phyloP scores from a whole-genome alignment of 2,329 filamentous ascomycete genomes.

The Neocatenulostroma microsporum region DNA sequence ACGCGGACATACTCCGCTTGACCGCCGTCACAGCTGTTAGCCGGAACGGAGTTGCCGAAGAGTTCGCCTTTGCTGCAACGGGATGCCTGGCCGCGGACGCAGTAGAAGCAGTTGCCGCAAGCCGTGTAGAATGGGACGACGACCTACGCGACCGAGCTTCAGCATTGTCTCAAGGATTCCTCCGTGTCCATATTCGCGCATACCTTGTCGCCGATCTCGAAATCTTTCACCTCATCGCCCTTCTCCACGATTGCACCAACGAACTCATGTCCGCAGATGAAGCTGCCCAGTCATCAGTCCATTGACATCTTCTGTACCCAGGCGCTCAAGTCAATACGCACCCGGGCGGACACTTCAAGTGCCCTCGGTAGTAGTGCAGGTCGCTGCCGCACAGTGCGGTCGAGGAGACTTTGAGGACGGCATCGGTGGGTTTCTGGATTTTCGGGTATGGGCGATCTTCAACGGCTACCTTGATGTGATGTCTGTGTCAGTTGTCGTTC shows the following conservation, averaged over 20 bases:
- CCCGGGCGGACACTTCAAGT: constrained; percentile 60
- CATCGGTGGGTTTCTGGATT: constrained; percentile 62
- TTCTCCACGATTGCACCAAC: constrained; percentile 64
- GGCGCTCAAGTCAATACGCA: too few species aligned
- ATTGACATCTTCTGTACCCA: too few species aligned
- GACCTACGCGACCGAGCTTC: constrained; percentile 47
- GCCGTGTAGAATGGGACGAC: constrained; percentile 78
- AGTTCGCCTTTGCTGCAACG: constrained; percentile 63
- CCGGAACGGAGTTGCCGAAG: constrained; percentile 46
- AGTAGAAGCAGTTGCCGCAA: constrained; percentile 78
- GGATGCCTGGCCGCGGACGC: constrained; percentile 65
- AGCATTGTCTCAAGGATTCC: too few species aligned
- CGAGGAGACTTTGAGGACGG: constrained; percentile 74
- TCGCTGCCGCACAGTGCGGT: constrained; percentile 86
- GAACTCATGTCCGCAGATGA: constrained; percentile 73
- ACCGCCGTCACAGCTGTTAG: constrained; percentile 26
- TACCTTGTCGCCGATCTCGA: constrained; percentile 61
- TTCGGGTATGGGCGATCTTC: constrained; percentile 73
- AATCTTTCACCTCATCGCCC: constrained; percentile 59
- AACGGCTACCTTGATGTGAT: constrained; percentile 52
- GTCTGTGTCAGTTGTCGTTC: too few species aligned
- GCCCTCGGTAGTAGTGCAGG: constrained; percentile 77
- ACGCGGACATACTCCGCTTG: constrained; percentile 52
- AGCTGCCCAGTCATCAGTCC: too few species aligned
- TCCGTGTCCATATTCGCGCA: too few species aligned